Percentiles rank a stretch among this genome's conserved stretches.
Evolutionary conservation across 2,329 filamentous ascomycete species (phyloP).

Genomic region (Cryphonectria carpinicola): DNA sequence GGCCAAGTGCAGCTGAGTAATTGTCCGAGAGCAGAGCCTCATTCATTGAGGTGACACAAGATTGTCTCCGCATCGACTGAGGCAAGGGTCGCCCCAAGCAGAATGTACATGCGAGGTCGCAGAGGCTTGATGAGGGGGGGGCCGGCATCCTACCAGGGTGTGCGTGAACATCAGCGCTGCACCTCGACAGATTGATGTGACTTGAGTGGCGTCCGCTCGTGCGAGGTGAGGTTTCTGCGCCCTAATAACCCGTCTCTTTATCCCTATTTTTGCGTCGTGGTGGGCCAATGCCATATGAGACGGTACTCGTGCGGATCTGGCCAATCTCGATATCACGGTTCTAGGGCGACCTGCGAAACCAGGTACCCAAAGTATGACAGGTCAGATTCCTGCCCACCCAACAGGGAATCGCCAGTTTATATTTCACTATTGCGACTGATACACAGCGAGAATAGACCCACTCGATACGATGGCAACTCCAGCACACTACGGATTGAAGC

Average conservation of each 20-base stretch:
- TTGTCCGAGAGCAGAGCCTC: slow-evolving; percentile 9
- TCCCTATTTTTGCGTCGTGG: slow-evolving; percentile 3
- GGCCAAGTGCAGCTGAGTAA: background rate
- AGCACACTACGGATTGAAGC: background rate
- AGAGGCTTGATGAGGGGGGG: background rate
- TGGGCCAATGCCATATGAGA: slow-evolving; percentile 12
- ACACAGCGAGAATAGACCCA: background rate
- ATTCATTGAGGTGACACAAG: background rate
- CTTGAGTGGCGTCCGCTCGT: background rate
- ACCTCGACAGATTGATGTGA: background rate
- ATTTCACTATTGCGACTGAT: background rate
- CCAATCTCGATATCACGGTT: slow-evolving; percentile 16
- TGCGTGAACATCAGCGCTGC: background rate
- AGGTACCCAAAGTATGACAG: slow-evolving; percentile 8
- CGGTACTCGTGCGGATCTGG: slow-evolving; percentile 11
- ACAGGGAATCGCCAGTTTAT: background rate
- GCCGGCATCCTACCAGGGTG: slow-evolving; percentile 2
- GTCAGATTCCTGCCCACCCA: background rate
- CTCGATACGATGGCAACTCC: background rate
- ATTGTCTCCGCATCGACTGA: background rate
- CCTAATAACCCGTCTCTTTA: background rate
- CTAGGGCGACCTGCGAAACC: background rate
- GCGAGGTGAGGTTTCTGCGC: background rate
- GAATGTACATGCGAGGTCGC: background rate
- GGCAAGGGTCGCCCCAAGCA: background rate